Evolutionary conservation across 1,284 basidiomycete genomes (phyloP).

Genomic region (Apiotrichum sp.): DNA sequence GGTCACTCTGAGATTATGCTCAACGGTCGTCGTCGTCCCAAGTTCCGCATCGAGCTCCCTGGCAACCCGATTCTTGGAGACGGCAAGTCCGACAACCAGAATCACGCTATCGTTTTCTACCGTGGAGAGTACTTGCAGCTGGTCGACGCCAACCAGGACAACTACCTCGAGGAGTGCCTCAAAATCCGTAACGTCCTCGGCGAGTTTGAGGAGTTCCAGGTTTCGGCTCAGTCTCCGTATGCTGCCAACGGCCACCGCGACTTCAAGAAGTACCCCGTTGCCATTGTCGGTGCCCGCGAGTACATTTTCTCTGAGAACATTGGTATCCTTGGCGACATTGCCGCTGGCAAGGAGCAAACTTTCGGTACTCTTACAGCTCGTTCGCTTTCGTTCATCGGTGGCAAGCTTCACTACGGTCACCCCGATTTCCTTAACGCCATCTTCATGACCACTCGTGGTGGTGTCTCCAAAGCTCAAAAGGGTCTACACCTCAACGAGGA

Average conservation of each 20-base stretch:
- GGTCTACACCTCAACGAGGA: slow-evolving; percentile 97
- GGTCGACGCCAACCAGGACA: slow-evolving; percentile 99
- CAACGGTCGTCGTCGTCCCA: slow-evolving; percentile 82
- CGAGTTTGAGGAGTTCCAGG: slow-evolving; percentile 92
- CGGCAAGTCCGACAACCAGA: slow-evolving; percentile 99
- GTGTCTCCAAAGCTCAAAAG: slow-evolving; percentile 98
- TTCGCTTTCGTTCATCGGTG: slow-evolving; percentile 93
- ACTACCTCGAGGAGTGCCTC: slow-evolving; percentile 98
- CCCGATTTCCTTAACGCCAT: slow-evolving; percentile 98
- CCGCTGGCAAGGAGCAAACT: slow-evolving; percentile 98
- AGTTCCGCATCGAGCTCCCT: slow-evolving; percentile 97
- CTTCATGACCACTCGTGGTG: slow-evolving; percentile 97
- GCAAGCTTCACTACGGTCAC: slow-evolving; percentile 95
- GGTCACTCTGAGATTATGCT: slow-evolving; percentile 94
- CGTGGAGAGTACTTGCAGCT: slow-evolving; percentile 98
- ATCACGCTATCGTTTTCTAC: slow-evolving; percentile 98
- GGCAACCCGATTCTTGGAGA: slow-evolving; percentile 99
- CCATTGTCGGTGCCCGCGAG: slow-evolving; percentile 96
- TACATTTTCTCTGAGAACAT: slow-evolving; percentile 99
- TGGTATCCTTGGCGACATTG: slow-evolving; percentile 95
- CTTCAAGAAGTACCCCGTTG: slow-evolving; percentile 82
- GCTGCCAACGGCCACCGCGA: slow-evolving; percentile 79
- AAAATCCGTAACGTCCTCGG: slow-evolving; percentile 98
- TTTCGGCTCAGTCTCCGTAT: slow-evolving; percentile 80
- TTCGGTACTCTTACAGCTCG: slow-evolving; percentile 96